Percentiles rank a stretch among this genome's conserved stretches.
Conservation (phyloP, 2,329 filamentous ascomycete species). For the Diaporthe citrichinensis region DNA sequence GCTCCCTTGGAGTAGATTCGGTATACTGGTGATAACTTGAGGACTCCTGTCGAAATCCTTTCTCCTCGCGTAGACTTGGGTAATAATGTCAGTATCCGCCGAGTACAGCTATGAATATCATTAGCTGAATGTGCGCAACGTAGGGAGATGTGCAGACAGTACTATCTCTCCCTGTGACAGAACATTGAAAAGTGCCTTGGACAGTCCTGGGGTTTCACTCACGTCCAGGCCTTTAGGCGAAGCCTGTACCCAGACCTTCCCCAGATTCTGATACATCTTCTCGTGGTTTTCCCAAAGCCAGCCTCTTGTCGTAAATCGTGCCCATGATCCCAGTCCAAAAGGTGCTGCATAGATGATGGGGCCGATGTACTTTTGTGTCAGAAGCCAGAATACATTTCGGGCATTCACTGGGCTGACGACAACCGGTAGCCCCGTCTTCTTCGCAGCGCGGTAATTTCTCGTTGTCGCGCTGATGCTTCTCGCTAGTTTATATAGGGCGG, state of each 20-base stretch:
- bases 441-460: background rate
- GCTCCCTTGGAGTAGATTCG: background rate
- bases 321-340: constrained; percentile 3
- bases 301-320: background rate
- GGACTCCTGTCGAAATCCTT: constrained; percentile 12
- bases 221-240: background rate
- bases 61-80: constrained; percentile 5
- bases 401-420: background rate
- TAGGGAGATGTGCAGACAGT: fast-evolving
- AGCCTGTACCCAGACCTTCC: constrained; percentile 8
- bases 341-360: constrained; percentile 12
- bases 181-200: background rate
- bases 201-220: background rate
- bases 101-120: background rate
- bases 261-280: background rate
- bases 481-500: background rate
- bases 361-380: background rate
- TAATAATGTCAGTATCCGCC: background rate
- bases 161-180: background rate
- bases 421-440: constrained; percentile 8
- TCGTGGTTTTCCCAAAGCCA: constrained; percentile 11
- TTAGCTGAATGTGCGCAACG: background rate
- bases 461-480: background rate
- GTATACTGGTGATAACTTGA: background rate
- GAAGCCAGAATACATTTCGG: constrained; percentile 12